These are phyloP conservation scores for Funneliformis caledonium DNA, from an alignment of 371 early-diverging fungal species.

Conservation along the genomic window DNA sequence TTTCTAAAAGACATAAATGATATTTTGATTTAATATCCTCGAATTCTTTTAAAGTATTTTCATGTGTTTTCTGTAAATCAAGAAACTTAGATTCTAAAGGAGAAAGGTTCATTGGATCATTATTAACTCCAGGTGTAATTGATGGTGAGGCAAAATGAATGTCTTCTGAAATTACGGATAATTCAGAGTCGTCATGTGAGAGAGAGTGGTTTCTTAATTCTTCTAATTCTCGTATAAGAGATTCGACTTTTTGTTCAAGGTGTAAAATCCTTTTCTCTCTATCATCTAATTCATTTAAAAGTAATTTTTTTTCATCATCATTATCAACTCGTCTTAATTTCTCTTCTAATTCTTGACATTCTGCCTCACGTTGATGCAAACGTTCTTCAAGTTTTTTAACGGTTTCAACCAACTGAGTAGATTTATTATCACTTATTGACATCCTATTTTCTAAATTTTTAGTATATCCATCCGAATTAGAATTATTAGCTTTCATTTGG, in stretches of 20 bases:
- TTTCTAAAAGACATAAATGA: conserved; percentile 33
- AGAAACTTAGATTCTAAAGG: conserved; percentile 21
- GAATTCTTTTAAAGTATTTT: conserved; percentile 1
- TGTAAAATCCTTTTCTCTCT: conserved; percentile 5
- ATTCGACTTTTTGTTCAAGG: conserved; percentile 30
- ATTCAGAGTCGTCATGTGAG: neutral
- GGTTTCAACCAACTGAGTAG: conserved; percentile 42
- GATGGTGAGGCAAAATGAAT: neutral
- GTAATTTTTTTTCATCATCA: conserved; percentile 41
- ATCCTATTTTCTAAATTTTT: conserved; percentile 52
- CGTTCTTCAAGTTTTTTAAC: conserved; percentile 44
- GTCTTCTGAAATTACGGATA: neutral
- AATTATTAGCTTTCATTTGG: conserved; percentile 53
- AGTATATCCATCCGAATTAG: conserved; percentile 57
- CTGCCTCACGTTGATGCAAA: conserved; percentile 29
- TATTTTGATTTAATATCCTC: conserved; percentile 33
- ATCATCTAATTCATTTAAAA: conserved; percentile 26
- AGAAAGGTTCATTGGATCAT: neutral
- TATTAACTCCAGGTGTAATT: neutral
- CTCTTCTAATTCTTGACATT: conserved; percentile 30
- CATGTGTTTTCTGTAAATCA: conserved; percentile 30
- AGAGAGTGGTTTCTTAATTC: neutral
- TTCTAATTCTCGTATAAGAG: neutral
- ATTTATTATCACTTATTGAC: conserved; percentile 48
- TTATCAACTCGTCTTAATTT: conserved; percentile 31